Evolutionary conservation across 1,284 basidiomycete species (phyloP).

Genomic region (Chalciporus piperatoides): DNA sequence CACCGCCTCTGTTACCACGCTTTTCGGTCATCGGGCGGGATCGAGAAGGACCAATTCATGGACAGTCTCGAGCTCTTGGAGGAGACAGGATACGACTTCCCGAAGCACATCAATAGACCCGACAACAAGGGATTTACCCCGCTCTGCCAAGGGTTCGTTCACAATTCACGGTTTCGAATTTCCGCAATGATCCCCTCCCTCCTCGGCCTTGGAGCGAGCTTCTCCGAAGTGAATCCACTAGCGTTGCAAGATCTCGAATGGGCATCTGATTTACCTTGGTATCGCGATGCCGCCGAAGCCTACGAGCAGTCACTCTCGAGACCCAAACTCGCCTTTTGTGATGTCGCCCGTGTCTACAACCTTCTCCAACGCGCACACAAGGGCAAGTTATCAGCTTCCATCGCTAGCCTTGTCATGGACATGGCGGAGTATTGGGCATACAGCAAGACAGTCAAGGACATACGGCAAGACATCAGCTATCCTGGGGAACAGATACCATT

Average conservation of each 20-base stretch:
- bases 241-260: not conserved
- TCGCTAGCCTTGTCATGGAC: not conserved
- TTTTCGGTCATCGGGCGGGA: too few species aligned
- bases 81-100: not conserved
- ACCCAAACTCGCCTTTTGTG: not conserved
- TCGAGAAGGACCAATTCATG: not conserved
- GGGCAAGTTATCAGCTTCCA: not conserved
- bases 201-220: not conserved
- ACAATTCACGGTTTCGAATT: too few species aligned
- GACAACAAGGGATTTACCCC: not conserved
- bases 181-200: not conserved
- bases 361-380: not conserved
- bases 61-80: not conserved
- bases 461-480: not conserved
- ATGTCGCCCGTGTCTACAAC: not conserved
- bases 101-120: not conserved
- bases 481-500: not conserved
- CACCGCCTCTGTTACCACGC: not conserved
- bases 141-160: too few species aligned
- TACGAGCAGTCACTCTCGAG: not conserved
- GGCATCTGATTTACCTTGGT: not conserved
- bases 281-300: not conserved
- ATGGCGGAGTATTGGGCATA: slow-evolving; percentile 1
- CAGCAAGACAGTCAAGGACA: not conserved
- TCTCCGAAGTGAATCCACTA: not conserved